Base-by-base conservation (phyloP, 768 basidiomycete genomes). In the Boletus tylopilopsis region DNA sequence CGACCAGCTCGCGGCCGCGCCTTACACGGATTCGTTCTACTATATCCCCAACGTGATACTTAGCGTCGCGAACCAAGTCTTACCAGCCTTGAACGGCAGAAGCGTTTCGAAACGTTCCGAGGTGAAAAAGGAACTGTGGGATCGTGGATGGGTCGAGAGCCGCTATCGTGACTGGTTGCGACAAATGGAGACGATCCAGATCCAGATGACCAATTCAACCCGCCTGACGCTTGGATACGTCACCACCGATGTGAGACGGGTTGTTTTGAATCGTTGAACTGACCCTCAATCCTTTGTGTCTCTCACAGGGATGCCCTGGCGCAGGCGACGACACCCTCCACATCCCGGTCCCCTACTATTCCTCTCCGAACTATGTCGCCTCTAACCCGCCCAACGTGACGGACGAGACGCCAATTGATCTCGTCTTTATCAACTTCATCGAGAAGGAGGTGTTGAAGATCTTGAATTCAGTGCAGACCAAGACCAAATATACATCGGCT, bases 161-260 rank as follows among this genome's bases (percentile, higher is more conserved):
- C 70, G 75, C 15, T 87, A 78, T 58, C 63, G 67, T 27, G 61
- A 64, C 12, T 87, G 86, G 86, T 61, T 87, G 49, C 69, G 72
- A 57, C 78, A 76, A 42, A 84, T 83, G 84, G 67, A 74, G 47
- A 56, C 55, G 39, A 65, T 66, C 30, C 30, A 48, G 27, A 12
- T 9, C 3, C 24, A 73, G 70, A 46, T 68, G 66, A 37, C 67
- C 75, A 16, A 42, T 39, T 2, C 55, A 27, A 77, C 71, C 2
- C 77, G 82, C 51, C 64, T 81, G 59, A 87, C 85, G 1, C 66
- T 82, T 21, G 87, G 90, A 53, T 90, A 90, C 59, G 87, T 90
- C 22, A 90, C 89, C 6, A 57, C 66, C 1, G 85, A 88, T 62
- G 80, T 85, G 55, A 61, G 81, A 63, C n/a, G 0, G 3, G 15